Conservation (phyloP, 2,329 filamentous ascomycete genomes). For the Fusarium duplospermum region DNA sequence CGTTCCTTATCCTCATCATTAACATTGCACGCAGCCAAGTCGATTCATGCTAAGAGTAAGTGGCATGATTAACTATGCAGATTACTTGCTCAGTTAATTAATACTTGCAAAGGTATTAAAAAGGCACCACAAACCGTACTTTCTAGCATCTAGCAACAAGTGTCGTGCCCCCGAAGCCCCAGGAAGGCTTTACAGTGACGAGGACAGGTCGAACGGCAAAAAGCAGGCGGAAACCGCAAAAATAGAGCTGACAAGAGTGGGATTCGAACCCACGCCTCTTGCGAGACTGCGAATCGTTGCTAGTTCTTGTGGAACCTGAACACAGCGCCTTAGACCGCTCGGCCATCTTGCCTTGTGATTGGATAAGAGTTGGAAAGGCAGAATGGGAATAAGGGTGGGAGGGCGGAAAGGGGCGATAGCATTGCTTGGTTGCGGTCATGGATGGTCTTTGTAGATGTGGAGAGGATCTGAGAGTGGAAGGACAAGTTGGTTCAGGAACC, state of each 20-base stretch:
- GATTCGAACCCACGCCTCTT: not conserved
- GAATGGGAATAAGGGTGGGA: not conserved
- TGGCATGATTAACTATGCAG: not conserved
- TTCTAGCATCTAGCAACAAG: not conserved
- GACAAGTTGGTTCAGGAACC: not conserved
- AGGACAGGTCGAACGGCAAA: not conserved
- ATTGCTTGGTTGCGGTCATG: not conserved
- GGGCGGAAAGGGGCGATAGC: fast-evolving
- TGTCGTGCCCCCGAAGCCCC: not conserved
- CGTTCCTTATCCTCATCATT: not conserved
- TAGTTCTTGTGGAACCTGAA: not conserved
- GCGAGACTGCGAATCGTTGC: not conserved
- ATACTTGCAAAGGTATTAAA: not conserved
- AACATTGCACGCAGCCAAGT: not conserved
- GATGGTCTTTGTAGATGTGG: not conserved
- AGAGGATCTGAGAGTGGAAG: not conserved
- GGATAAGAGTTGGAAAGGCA: not conserved
- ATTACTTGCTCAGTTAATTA: not conserved
- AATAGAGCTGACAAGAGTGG: not conserved
- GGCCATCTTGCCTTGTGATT: not conserved
- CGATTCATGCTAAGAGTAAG: not conserved
- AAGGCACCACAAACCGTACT: not conserved
- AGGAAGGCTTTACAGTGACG: not conserved
- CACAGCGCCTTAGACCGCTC: not conserved
- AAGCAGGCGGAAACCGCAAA: not conserved